Conservation (phyloP, 352 stramenopile genomes). For the Globisporangium spinosum region DNA sequence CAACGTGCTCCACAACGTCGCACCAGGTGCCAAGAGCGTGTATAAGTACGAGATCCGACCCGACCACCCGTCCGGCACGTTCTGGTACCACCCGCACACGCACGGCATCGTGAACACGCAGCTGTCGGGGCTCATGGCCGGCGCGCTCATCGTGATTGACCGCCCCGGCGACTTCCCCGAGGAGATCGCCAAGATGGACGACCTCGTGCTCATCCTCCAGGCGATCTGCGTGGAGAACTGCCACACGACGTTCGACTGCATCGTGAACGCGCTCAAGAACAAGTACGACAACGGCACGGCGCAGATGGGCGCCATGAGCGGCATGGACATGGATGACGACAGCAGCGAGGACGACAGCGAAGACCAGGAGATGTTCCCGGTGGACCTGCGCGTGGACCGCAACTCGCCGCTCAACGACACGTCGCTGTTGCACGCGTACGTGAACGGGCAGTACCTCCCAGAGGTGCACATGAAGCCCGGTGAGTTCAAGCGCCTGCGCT, state of each 20-base stretch:
- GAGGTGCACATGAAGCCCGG: constrained; percentile 41
- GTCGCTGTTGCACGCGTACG: constrained; percentile 61
- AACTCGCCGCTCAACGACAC: constrained; percentile 64
- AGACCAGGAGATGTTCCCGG: constrained; percentile 27
- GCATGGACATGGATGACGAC: constrained; percentile 25
- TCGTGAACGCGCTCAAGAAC: constrained; percentile 59
- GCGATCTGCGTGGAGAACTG: constrained; percentile 68
- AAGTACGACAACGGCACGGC: constrained; percentile 27
- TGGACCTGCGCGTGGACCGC: constrained; percentile 39
- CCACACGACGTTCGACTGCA: constrained; percentile 51
- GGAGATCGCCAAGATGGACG: constrained; percentile 54
- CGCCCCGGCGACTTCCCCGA: constrained; percentile 47
- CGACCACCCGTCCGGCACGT: constrained; percentile 69
- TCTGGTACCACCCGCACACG: constrained; percentile 79
- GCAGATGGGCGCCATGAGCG: constrained; percentile 18
- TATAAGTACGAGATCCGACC: constrained; percentile 69
- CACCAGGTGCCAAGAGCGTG: constrained; percentile 33
- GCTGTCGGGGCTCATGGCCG: constrained; percentile 71
- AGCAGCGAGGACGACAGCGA: constrained; percentile 19
- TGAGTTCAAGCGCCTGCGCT: constrained; percentile 65
- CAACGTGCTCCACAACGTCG: constrained; percentile 60
- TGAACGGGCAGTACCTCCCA: constrained; percentile 74
- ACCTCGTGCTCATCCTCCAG: constrained; percentile 66
- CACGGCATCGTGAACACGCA: constrained; percentile 78
- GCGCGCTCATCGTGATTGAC: constrained; percentile 59